Conservation (phyloP, 2,329 filamentous ascomycete species). For the Arthrobotrys megalospora region DNA sequence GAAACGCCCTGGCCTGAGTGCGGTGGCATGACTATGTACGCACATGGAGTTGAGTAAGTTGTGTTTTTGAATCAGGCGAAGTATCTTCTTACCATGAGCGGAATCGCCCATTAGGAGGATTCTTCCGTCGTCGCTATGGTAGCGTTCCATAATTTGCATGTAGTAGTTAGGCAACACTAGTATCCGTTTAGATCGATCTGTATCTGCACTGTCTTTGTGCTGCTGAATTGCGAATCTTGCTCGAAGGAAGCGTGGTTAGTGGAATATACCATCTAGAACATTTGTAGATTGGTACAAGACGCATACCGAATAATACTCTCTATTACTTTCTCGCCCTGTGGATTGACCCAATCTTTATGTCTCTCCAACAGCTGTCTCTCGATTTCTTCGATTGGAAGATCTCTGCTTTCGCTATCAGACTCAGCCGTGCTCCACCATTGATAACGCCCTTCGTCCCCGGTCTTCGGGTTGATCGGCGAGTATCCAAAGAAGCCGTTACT, state of each 20-base stretch:
- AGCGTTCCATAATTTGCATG: constrained; percentile 48
- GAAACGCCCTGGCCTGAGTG: constrained; percentile 60
- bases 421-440: constrained; percentile 60
- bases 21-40: constrained; percentile 47
- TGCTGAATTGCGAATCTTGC: constrained; percentile 46
- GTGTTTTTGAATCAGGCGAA: not conserved
- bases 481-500: constrained; percentile 58
- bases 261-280: not conserved
- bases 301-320: constrained; percentile 39
- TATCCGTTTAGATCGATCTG: constrained; percentile 44
- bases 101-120: constrained; percentile 53
- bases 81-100: constrained; percentile 44
- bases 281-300: not conserved
- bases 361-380: constrained; percentile 42
- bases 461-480: constrained; percentile 47
- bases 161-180: constrained; percentile 57
- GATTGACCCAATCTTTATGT: constrained; percentile 57
- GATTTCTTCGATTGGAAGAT: constrained; percentile 53
- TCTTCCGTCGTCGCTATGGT: constrained; percentile 42
- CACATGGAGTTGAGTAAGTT: not conserved
- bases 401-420: constrained; percentile 40
- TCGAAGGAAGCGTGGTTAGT: not conserved
- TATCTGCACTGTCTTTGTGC: constrained; percentile 43
- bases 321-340: constrained; percentile 42
- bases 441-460: constrained; percentile 49